phyloP scores from a whole-genome alignment of 805 yeast genomes.

The Candida krabiensis region DNA sequence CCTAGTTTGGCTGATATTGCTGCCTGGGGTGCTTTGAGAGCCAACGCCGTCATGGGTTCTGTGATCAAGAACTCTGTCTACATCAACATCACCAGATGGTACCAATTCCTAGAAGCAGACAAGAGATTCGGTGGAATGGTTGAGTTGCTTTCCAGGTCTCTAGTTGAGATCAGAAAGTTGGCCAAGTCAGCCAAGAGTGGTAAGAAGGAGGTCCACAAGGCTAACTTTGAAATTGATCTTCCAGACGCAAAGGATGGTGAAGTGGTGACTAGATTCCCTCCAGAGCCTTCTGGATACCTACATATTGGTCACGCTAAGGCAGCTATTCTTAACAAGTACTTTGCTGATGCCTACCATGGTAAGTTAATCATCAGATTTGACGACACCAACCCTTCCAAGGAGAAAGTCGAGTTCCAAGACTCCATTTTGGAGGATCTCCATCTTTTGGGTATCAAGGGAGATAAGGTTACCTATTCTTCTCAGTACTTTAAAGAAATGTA shows the following conservation, averaged over 20 bases:
- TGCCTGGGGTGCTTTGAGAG: conserved; percentile 90
- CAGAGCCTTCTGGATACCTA: conserved; percentile 98
- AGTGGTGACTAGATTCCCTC: conserved; percentile 98
- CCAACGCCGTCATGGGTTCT: conserved; percentile 91
- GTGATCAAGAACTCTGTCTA: conserved; percentile 82
- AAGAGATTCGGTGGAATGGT: conserved; percentile 67
- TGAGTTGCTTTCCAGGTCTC: conserved; percentile 63
- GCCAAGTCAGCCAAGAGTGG: conserved; percentile 54
- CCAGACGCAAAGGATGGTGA: conserved; percentile 90
- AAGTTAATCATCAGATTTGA: conserved; percentile 95
- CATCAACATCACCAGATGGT: conserved; percentile 92
- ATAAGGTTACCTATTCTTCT: conserved; percentile 82
- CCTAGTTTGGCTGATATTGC: conserved; percentile 79
- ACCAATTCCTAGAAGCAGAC: conserved; percentile 69
- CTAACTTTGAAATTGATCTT: conserved; percentile 90
- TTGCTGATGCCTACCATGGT: conserved; percentile 94
- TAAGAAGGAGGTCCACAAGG: conserved; percentile 87
- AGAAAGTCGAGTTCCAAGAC: conserved; percentile 91
- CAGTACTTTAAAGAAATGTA: conserved; percentile 93
- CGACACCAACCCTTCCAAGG: conserved; percentile 97
- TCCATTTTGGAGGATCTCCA: conserved; percentile 91
- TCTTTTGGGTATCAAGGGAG: conserved; percentile 91
- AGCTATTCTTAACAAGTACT: conserved; percentile 93
- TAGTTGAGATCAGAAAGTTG: conserved; percentile 71
- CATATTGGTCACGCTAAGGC: conserved; percentile 99